Conservation (phyloP, 1,284 basidiomycete species). For the Apiotrichum laibachii region DNA sequence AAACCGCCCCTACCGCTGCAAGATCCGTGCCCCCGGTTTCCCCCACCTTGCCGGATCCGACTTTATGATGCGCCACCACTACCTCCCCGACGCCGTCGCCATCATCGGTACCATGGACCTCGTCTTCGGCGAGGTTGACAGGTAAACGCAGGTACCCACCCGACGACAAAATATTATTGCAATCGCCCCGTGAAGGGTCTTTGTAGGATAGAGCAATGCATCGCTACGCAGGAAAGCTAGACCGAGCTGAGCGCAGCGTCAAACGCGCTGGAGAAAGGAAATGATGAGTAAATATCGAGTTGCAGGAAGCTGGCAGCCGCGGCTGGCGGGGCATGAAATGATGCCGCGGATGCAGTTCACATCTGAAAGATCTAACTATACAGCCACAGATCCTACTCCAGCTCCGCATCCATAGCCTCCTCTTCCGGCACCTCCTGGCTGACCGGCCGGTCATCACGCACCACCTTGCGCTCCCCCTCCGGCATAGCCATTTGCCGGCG, state of each 20-base stretch:
- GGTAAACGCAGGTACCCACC: conserved; percentile 27
- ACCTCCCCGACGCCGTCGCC: conserved; percentile 85
- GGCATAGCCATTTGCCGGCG: conserved; percentile 55
- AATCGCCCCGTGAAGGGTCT: background rate
- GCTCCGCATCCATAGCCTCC: background rate
- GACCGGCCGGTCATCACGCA: too few relatives aligned
- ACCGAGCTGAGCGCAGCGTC: too few relatives aligned
- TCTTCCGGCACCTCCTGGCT: background rate
- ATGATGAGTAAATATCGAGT: too few relatives aligned
- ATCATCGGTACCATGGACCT: conserved; percentile 88
- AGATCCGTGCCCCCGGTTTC: conserved; percentile 90
- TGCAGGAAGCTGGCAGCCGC: too few relatives aligned
- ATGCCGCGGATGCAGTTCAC: too few relatives aligned
- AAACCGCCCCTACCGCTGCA: conserved; percentile 89
- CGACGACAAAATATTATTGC: background rate
- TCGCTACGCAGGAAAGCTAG: conserved; percentile 8
- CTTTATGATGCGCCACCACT: conserved; percentile 82
- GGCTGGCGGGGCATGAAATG: too few relatives aligned
- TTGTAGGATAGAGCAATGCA: conserved; percentile 24
- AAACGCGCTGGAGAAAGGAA: too few relatives aligned
- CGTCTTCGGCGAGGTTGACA: conserved; percentile 70
- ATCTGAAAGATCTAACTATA: too few relatives aligned
- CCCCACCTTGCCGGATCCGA: conserved; percentile 88
- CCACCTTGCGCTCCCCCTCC: too few relatives aligned
- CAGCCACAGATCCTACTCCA: background rate